Evolutionary conservation across 192 early-diverging fungal genomes (phyloP).

Genomic region (Coemansia sp.): DNA sequence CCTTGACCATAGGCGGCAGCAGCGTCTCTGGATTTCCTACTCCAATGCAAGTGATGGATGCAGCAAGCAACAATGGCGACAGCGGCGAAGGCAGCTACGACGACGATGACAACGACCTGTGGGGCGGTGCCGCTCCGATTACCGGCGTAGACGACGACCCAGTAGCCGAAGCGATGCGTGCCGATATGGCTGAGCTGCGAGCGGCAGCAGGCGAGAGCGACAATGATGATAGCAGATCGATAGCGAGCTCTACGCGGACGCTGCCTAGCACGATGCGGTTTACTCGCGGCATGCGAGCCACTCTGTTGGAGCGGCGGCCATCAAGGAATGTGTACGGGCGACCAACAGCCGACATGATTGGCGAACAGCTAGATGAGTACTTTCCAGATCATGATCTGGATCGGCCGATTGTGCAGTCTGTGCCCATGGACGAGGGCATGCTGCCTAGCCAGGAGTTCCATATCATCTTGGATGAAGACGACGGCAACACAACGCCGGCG

Average conservation of each 20-base stretch:
- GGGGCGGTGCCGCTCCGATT: conserved; percentile 11
- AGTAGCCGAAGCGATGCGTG: not conserved
- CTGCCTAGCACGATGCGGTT: conserved; percentile 43
- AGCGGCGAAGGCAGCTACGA: not conserved
- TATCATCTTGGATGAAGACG: conserved; percentile 39
- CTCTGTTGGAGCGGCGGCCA: conserved; percentile 35
- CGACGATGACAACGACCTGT: conserved; percentile 10
- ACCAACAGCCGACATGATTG: conserved; percentile 66
- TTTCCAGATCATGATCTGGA: conserved; percentile 77
- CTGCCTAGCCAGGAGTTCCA: conserved; percentile 36
- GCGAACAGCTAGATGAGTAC: conserved; percentile 66
- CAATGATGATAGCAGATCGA: conserved; percentile 11
- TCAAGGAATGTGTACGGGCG: conserved; percentile 43
- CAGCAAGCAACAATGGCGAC: not conserved
- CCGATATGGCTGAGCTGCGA: conserved; percentile 1
- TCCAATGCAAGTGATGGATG: not conserved
- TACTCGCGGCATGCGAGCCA: conserved; percentile 45
- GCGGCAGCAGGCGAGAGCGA: not conserved
- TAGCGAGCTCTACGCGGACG: conserved; percentile 6
- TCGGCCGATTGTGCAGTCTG: conserved; percentile 61
- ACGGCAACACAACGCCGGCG: conserved; percentile 6
- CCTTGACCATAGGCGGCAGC: not conserved
- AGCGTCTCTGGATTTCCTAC: not conserved
- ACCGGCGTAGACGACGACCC: conserved; percentile 3
- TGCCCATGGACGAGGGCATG: conserved; percentile 26